A percentile compares a stretch with the other conserved stretches of the same genome.
phyloP scores from a whole-genome alignment of 139 green algal genomes.

The Chlamydomonas eustigma region DNA sequence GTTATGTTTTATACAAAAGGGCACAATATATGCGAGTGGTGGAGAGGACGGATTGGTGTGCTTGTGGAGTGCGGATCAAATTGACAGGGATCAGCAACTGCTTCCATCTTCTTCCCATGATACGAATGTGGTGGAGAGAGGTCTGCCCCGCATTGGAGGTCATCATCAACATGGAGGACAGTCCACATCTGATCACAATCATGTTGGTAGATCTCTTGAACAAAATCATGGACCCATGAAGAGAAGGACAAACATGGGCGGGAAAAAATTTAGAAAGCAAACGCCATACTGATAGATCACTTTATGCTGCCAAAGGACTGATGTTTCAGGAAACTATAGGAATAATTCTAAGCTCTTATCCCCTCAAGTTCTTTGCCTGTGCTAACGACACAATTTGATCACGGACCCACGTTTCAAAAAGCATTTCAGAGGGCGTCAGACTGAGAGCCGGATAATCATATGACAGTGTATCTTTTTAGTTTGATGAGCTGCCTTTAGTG shows the following conservation, averaged over 20 bases:
- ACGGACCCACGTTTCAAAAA: no score
- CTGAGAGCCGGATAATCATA: no score
- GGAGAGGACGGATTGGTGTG: slow-evolving; percentile 62
- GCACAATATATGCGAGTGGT: slow-evolving; percentile 41
- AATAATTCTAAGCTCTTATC: no score
- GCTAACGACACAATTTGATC: no score
- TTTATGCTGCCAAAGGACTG: no score
- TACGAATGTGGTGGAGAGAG: not conserved
- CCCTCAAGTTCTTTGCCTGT: no score
- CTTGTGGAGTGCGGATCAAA: slow-evolving; percentile 30
- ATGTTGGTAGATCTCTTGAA: not conserved
- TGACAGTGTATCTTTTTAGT: no score
- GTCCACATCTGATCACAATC: not conserved
- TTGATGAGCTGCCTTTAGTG: no score
- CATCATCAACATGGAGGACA: no score
- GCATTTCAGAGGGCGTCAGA: no score
- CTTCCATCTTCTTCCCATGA: not conserved
- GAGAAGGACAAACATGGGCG: not conserved
- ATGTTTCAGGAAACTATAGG: no score
- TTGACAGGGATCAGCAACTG: not conserved
- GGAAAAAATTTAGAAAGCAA: not conserved
- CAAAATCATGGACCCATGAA: not conserved
- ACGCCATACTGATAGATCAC: slow-evolving; percentile 1
- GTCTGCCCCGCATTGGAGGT: not conserved
- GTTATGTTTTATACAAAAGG: not conserved